Base-by-base conservation (phyloP, 495 filamentous ascomycete genomes). In the Penicillium tannophilum region DNA sequence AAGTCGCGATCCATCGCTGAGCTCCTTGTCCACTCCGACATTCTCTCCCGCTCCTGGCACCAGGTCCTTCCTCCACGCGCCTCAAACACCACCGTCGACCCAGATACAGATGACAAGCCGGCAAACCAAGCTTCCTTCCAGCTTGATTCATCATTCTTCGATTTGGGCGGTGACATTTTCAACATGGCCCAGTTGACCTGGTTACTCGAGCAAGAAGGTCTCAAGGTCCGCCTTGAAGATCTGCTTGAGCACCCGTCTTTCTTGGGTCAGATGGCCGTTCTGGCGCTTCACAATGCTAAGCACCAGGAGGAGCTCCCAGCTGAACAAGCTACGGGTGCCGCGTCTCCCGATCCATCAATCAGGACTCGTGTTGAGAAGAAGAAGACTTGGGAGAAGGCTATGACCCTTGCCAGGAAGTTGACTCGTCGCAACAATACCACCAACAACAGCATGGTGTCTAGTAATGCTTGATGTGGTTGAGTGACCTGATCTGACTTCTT, bases 101-200 rank as follows among this genome's bases (percentile, higher is more conserved):
- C 46, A 1, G 65, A 68, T 2, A 11, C 47, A 7, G 52, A 58
- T 31, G 49, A 64, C 19, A 61, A 61, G 12, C 48, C 44, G 9
- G 43, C 28, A 17, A 55, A 56, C 23, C 68, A 55, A 42, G 59
- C 58, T 8, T 41, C 58, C 9, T 83, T 66, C 72, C 75, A 78
- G 42, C 70, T 79, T 30, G 72, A 78, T 28, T 78, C 79, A 0
- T 79, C 77, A 0, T 83, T 84, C 70, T 84, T 82, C 62, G 72
- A 78, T 3, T 72, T 81, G 1, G 82, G 82, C 11, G 82, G 82
- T 14, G 82, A 84, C 56, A 71, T 83, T 41, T 76, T 82, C 66
- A 77, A 72, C 23, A 72, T 84, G 50, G 82, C 79, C 1, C 77
- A 79, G 50, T 64, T 83, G 14, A 70, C 71, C 17, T 76, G 73